Conservation (phyloP, 352 stramenopile genomes). For the Thalassiosira ordinaria region DNA sequence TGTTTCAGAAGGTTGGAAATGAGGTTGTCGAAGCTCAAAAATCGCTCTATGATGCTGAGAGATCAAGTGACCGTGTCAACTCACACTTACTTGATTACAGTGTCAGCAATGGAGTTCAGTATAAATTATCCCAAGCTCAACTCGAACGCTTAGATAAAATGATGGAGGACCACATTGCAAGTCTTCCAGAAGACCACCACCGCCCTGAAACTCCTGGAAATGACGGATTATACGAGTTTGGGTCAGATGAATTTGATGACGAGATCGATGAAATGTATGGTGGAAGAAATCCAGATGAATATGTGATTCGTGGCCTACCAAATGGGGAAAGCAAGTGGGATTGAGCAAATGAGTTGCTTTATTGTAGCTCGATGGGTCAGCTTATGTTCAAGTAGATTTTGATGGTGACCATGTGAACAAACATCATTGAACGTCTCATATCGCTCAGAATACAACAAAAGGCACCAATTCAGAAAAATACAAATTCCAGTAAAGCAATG, state of each 20-base stretch:
- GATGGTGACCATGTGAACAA: too few relatives aligned
- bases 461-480: too few relatives aligned
- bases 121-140: conserved; percentile 46
- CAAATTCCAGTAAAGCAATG: too few relatives aligned
- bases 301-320: conserved; percentile 14
- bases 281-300: conserved; percentile 27
- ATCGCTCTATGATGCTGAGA: conserved; percentile 48
- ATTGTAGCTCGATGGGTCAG: too few relatives aligned
- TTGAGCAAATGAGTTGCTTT: too few relatives aligned
- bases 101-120: conserved; percentile 39
- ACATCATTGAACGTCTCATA: too few relatives aligned
- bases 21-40: conserved; percentile 48
- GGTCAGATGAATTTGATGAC: conserved; percentile 44
- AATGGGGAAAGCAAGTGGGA: conserved; percentile 41
- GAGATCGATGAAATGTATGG: conserved; percentile 37
- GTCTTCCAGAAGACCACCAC: conserved; percentile 45
- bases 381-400: too few relatives aligned
- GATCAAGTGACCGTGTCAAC: conserved; percentile 42
- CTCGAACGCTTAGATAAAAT: conserved; percentile 51
- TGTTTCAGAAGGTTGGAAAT: conserved; percentile 42
- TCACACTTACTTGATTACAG: conserved; percentile 57
- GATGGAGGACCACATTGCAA: conserved; percentile 56
- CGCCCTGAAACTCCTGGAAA: conserved; percentile 39
- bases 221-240: conserved; percentile 45
- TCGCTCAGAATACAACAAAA: too few relatives aligned